Evolutionary conservation across 768 basidiomycete genomes (phyloP).

Genomic region (Russula brevipes): DNA sequence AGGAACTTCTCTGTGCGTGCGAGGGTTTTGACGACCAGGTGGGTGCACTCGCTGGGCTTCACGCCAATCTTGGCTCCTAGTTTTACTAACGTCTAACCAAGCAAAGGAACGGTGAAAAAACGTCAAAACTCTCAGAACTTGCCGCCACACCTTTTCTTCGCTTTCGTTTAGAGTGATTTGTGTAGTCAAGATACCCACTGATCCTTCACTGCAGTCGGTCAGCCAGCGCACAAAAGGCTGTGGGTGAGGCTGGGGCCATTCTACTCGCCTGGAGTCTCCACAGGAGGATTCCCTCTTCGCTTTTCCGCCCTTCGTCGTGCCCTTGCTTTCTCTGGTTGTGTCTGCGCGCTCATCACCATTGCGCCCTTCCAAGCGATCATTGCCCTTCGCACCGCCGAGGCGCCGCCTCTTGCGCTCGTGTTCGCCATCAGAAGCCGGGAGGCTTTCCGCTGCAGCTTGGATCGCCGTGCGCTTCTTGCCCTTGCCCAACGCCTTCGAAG

Average conservation of each 20-base stretch:
- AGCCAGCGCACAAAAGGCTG: not conserved
- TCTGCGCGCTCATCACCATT: not conserved
- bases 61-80: conserved; percentile 63
- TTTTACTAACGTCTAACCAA: conserved; percentile 49
- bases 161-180: conserved; percentile 54
- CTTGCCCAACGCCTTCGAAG: conserved; percentile 24
- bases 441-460: conserved; percentile 17
- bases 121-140: not conserved
- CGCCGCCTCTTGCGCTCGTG: conserved; percentile 19
- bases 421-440: conserved; percentile 13
- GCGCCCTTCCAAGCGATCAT: conserved; percentile 24
- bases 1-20: conserved; percentile 88
- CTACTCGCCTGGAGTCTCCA: conserved; percentile 9
- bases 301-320: conserved; percentile 1
- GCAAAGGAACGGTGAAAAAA: not conserved
- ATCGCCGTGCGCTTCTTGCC: conserved; percentile 31
- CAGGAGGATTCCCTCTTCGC: conserved; percentile 1
- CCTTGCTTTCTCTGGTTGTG: not conserved
- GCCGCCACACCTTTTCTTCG: conserved; percentile 49
- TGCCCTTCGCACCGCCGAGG: conserved; percentile 22
- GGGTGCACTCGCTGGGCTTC: conserved; percentile 66
- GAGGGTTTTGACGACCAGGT: conserved; percentile 64
- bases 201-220: conserved; percentile 21
- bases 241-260: not conserved
- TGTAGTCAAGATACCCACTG: conserved; percentile 61